Percentiles rank a stretch among this genome's conserved stretches.
Conservation (phyloP, 371 early-diverging fungal species). For the Chytridium lagenaria region DNA sequence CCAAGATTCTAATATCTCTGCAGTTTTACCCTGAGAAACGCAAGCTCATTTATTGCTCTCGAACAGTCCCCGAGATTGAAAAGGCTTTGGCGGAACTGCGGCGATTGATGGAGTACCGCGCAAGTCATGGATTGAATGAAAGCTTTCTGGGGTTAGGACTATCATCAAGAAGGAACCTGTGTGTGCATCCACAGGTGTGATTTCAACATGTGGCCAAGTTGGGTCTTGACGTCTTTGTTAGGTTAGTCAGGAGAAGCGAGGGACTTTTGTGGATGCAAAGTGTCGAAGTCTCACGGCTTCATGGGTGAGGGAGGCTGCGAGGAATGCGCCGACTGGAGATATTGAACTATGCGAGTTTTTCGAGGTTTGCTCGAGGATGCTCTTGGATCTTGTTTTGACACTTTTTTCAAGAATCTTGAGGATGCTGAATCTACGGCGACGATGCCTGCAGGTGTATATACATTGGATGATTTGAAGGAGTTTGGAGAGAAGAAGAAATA, state of each 20-base stretch:
- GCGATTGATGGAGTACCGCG: slow-evolving; percentile 87
- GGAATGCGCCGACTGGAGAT: slow-evolving; percentile 27
- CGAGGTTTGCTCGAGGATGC: slow-evolving; percentile 68
- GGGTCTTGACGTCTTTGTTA: slow-evolving; percentile 28
- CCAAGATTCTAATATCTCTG: background rate
- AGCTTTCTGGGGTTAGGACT: slow-evolving; percentile 95
- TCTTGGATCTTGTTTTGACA: background rate
- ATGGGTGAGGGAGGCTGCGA: slow-evolving; percentile 88
- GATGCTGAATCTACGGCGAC: slow-evolving; percentile 64
- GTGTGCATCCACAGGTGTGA: slow-evolving; percentile 85
- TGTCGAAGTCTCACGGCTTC: slow-evolving; percentile 93
- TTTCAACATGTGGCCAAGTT: background rate
- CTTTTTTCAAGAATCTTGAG: slow-evolving; percentile 63
- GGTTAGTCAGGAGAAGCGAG: slow-evolving; percentile 83
- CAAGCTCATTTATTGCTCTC: slow-evolving; percentile 98
- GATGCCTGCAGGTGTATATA: slow-evolving; percentile 94
- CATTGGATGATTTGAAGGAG: slow-evolving; percentile 90
- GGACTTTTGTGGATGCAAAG: slow-evolving; percentile 86
- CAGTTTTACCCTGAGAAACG: slow-evolving; percentile 85
- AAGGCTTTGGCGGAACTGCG: slow-evolving; percentile 98
- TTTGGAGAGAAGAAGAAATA: slow-evolving; percentile 74
- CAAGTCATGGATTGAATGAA: slow-evolving; percentile 66
- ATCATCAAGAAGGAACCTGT: slow-evolving; percentile 94
- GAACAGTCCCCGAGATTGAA: slow-evolving; percentile 99
- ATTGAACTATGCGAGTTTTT: slow-evolving; percentile 80